Base-by-base conservation (phyloP, 306 rosid genomes). In the Chamaecrista fasciculata region DNA sequence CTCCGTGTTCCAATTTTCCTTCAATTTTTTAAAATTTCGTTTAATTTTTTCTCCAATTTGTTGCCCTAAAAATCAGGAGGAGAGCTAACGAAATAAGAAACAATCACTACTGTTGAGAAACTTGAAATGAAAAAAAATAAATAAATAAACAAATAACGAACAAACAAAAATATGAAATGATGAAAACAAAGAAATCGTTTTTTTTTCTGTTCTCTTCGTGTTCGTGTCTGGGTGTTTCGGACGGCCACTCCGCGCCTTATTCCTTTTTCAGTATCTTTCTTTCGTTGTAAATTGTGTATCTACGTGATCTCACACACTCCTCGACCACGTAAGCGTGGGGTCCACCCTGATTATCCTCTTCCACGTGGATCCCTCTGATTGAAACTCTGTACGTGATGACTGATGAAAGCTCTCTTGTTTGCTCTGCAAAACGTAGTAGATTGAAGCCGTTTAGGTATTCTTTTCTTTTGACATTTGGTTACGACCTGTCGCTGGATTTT, bases 201-300 rank as follows among this genome's bases (percentile, higher is more conserved):
- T 43, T 39, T 42, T 37, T 25, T 19, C 34, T 14, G 66, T 21
- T 60, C 26, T 71, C 26, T 66, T 21, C 60, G 28, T 71, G 29
- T 23, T 39, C 34, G 60, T 52, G 16, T 24, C 26, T 10, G 24
- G 8, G 50, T 28, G 80, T 75, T 64, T 73, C 59, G 78, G 89
- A 82, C 89, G 83, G 79, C 89, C 86, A 21, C 78, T 71, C 81
- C 87, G 80, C 87, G 79, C 86, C 86, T 80, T 60, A 77, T 80
- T 76, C 80, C 72, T 78, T 79, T 14, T 75, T 78, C 78, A 67
- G 18, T 11, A 10, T 43, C 72, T 28, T 55, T 16, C 67, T 10
- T 36, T 23, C 67, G 36, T 21, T 5, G 29, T 15, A 36, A 46
- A 29, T 29, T 33, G 36, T 44, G 29, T 33, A 14, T 46, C 11